Conservation (phyloP, 2,329 filamentous ascomycete species). For the Pseudogymnoascus sp. region DNA sequence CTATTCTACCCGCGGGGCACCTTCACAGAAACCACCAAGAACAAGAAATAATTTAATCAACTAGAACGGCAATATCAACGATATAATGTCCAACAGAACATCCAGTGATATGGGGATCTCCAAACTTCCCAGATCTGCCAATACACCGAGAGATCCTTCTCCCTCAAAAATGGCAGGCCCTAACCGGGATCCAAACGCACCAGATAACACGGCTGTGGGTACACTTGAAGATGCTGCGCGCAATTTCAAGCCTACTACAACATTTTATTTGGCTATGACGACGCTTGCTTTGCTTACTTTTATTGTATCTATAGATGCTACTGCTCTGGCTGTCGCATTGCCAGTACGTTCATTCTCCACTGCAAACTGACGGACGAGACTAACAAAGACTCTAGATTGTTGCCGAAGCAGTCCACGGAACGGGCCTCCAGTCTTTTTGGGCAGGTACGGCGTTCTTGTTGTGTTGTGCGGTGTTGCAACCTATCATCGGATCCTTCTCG, state of each 20-base stretch:
- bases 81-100: neutral
- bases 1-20: neutral
- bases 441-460: conserved; percentile 61
- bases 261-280: conserved; percentile 34
- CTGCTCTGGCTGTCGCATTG: conserved; percentile 22
- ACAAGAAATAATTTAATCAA: neutral
- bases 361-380: conserved; percentile 19
- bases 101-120: neutral
- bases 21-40: neutral
- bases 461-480: conserved; percentile 51
- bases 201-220: neutral
- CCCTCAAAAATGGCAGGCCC: neutral
- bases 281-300: conserved; percentile 47
- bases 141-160: neutral
- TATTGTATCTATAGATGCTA: conserved; percentile 56
- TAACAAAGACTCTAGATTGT: conserved; percentile 49
- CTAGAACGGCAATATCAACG: neutral
- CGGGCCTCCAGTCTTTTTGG: conserved; percentile 57
- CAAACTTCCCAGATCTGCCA: neutral
- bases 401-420: conserved; percentile 39
- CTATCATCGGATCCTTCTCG: conserved; percentile 23
- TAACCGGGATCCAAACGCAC: neutral
- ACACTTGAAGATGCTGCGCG: neutral
- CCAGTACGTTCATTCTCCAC: neutral
- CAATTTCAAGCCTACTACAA: conserved; percentile 12